Evolutionary conservation across 2,329 filamentous ascomycete genomes (phyloP).

Genomic region (Aspergillus arachidicola): DNA sequence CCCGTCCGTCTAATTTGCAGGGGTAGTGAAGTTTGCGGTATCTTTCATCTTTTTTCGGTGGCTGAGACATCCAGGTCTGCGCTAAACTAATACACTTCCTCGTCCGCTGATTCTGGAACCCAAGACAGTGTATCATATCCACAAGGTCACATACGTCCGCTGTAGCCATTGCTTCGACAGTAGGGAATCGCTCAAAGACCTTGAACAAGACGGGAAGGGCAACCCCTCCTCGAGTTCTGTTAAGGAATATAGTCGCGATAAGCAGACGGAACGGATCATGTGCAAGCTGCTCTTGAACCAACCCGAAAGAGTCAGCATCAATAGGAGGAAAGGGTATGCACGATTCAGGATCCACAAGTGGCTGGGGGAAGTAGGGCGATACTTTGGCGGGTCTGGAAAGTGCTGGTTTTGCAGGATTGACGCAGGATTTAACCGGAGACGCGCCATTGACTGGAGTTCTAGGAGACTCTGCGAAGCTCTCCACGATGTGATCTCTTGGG

Average conservation of each 20-base stretch:
- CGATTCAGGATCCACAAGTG: constrained; percentile 41
- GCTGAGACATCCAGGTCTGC: constrained; percentile 64
- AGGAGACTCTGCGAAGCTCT: background rate
- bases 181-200: constrained; percentile 70
- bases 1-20: constrained; percentile 49
- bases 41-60: constrained; percentile 62
- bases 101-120: constrained; percentile 70
- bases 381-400: constrained; percentile 31
- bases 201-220: constrained; percentile 76
- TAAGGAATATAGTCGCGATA: constrained; percentile 81
- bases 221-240: constrained; percentile 72
- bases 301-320: constrained; percentile 65
- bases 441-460: constrained; percentile 12
- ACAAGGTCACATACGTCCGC: constrained; percentile 61
- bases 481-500: background rate
- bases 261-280: constrained; percentile 77
- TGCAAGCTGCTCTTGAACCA: constrained; percentile 81
- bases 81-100: constrained; percentile 71
- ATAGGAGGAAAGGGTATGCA: constrained; percentile 67
- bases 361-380: constrained; percentile 48
- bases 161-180: constrained; percentile 62
- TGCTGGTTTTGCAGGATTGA: constrained; percentile 15
- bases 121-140: constrained; percentile 68
- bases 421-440: constrained; percentile 5
- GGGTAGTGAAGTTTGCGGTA: constrained; percentile 63